phyloP scores from a whole-genome alignment of 2,329 filamentous ascomycete genomes.

The Cercospora sp. region DNA sequence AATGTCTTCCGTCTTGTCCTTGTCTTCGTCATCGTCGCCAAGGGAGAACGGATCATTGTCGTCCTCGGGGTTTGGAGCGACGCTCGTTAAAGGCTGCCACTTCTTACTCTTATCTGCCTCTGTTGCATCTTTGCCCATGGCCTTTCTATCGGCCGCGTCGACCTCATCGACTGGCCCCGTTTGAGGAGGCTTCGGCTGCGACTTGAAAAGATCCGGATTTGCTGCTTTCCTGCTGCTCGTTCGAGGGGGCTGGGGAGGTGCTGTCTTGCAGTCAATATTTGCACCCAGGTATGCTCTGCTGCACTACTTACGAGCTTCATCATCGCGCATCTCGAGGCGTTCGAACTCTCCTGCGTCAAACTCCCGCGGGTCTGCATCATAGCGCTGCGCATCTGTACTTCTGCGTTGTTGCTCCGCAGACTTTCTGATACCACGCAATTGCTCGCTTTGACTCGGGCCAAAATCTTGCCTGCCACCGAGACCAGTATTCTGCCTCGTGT shows the following conservation, averaged over 20 bases:
- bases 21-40: constrained; percentile 77
- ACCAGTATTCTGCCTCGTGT: constrained; percentile 32
- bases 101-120: constrained; percentile 73
- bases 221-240: constrained; percentile 65
- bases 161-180: constrained; percentile 76
- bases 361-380: constrained; percentile 91
- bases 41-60: constrained; percentile 95
- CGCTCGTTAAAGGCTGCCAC: constrained; percentile 89
- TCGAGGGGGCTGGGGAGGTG: constrained; percentile 50
- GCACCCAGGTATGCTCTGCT: background rate
- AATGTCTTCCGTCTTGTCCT: constrained; percentile 63
- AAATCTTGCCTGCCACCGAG: constrained; percentile 43
- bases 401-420: constrained; percentile 47
- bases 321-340: constrained; percentile 62
- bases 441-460: constrained; percentile 41
- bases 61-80: constrained; percentile 82
- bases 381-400: constrained; percentile 86
- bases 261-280: constrained; percentile 41
- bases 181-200: constrained; percentile 58
- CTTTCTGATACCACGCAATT: constrained; percentile 42
- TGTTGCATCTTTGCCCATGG: constrained; percentile 20
- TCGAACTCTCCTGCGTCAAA: constrained; percentile 81
- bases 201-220: constrained; percentile 80
- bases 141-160: constrained; percentile 64
- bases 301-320: constrained; percentile 52